These are phyloP conservation scores for Coemansia sp. DNA, from an alignment of 192 early-diverging fungal genomes.

Conservation along the genomic window DNA sequence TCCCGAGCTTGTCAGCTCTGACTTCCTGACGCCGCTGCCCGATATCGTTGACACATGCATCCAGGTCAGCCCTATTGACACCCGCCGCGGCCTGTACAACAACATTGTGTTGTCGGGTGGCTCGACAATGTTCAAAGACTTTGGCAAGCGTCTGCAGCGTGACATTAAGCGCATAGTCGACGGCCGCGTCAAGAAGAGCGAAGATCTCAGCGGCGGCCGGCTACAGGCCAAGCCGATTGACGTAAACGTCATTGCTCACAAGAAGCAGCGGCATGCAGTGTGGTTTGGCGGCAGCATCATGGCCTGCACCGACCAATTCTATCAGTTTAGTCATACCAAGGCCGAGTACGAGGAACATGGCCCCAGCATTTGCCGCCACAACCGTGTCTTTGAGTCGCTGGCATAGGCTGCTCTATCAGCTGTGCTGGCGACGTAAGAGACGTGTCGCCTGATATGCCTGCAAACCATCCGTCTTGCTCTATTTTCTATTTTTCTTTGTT, in stretches of 20 bases:
- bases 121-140: conserved; percentile 99
- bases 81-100: conserved; percentile 94
- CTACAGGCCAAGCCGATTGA: conserved; percentile 82
- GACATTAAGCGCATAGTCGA: conserved; percentile 90
- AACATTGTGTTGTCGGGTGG: conserved; percentile 99
- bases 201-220: conserved; percentile 71
- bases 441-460: background rate
- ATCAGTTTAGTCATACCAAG: conserved; percentile 93
- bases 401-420: conserved; percentile 22
- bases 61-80: conserved; percentile 96
- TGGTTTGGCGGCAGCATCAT: conserved; percentile 98
- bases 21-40: conserved; percentile 94
- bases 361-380: conserved; percentile 91
- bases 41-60: conserved; percentile 96
- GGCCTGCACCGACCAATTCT: conserved; percentile 86
- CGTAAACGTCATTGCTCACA: conserved; percentile 97
- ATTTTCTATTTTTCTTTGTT: conserved; percentile 1
- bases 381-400: conserved; percentile 76
- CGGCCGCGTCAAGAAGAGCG: conserved; percentile 68
- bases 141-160: conserved; percentile 89
- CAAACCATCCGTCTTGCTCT: background rate
- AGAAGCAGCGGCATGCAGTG: conserved; percentile 98
- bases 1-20: conserved; percentile 95
- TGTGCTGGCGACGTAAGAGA: background rate
- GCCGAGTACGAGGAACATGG: conserved; percentile 98